A percentile compares a stretch with the other conserved stretches of the same genome.
Conservation (phyloP, 2,329 filamentous ascomycete genomes). For the Diaporthe aspalathi region DNA sequence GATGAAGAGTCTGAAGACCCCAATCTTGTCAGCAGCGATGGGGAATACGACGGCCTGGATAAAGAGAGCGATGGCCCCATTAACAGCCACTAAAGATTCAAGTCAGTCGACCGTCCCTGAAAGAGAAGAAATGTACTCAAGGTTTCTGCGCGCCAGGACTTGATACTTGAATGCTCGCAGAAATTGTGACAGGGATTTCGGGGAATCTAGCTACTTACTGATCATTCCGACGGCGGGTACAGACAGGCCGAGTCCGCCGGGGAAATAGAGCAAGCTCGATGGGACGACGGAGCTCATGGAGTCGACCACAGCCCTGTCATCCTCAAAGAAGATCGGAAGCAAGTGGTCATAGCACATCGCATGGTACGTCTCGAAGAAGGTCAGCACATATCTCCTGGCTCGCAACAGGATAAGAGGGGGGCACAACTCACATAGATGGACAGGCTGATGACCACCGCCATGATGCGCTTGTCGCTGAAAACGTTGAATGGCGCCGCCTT, state of each 20-base stretch:
- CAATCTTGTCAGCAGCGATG: slow-evolving; percentile 66
- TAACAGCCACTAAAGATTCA: slow-evolving; percentile 54
- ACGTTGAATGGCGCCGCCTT: slow-evolving; percentile 52
- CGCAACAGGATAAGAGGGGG: neutral
- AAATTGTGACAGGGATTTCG: neutral
- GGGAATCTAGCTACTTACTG: slow-evolving; percentile 3
- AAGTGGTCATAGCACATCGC: slow-evolving; percentile 96
- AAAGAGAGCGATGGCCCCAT: slow-evolving; percentile 66
- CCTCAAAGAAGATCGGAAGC: slow-evolving; percentile 92
- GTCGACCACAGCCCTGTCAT: slow-evolving; percentile 64
- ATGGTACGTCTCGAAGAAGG: slow-evolving; percentile 74
- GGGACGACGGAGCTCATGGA: slow-evolving; percentile 43
- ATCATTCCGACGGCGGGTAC: slow-evolving; percentile 67
- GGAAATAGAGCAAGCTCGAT: slow-evolving; percentile 64
- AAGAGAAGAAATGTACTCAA: neutral
- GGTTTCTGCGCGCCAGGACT: neutral
- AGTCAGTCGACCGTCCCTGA: neutral
- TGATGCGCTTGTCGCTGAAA: slow-evolving; percentile 68
- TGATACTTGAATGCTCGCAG: neutral
- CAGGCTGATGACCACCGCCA: slow-evolving; percentile 82
- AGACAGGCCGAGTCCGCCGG: slow-evolving; percentile 72
- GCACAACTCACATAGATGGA: slow-evolving; percentile 73
- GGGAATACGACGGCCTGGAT: slow-evolving; percentile 72
- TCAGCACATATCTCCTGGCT: slow-evolving; percentile 6
- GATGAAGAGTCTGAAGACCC: slow-evolving; percentile 70